These are phyloP conservation scores for Tagetes erecta DNA, from an alignment of 129 eudicot genomes.

Conservation along the genomic window DNA sequence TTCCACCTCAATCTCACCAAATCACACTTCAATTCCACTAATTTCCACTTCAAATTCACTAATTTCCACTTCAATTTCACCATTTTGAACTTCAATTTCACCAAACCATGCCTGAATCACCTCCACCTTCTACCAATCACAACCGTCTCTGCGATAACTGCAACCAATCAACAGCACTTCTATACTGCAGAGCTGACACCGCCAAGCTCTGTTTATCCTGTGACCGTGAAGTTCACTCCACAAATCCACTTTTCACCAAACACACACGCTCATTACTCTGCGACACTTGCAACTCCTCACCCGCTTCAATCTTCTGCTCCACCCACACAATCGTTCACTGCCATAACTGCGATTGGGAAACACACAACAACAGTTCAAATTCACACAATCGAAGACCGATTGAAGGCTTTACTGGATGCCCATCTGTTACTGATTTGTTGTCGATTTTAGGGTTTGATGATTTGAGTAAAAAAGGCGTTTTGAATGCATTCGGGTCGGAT, in stretches of 20 bases:
- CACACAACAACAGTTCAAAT: constrained; percentile 33
- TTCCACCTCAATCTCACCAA: not conserved
- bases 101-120: constrained; percentile 36
- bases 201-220: constrained; percentile 81
- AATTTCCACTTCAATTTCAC: not conserved
- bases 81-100: not conserved
- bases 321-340: constrained; percentile 61
- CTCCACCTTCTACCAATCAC: constrained; percentile 1
- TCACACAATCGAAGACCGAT: constrained; percentile 67
- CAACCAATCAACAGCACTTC: constrained; percentile 48
- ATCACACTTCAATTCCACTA: not conserved
- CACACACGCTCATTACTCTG: constrained; percentile 81
- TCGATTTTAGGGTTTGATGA: constrained; percentile 67
- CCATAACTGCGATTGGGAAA: constrained; percentile 90
- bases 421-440: constrained; percentile 55
- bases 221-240: constrained; percentile 76
- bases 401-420: constrained; percentile 76
- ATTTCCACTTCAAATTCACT: not conserved
- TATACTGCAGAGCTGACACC: constrained; percentile 85
- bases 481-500: constrained; percentile 43
- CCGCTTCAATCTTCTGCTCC: constrained; percentile 69
- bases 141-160: constrained; percentile 74
- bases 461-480: constrained; percentile 48
- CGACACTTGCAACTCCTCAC: constrained; percentile 61
- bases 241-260: constrained; percentile 65